A percentile compares a stretch with the other conserved stretches of the same genome.
These are phyloP conservation scores for Rhodosporidiobolus odoratus DNA, from an alignment of 768 basidiomycete genomes.

Conservation along the genomic window DNA sequence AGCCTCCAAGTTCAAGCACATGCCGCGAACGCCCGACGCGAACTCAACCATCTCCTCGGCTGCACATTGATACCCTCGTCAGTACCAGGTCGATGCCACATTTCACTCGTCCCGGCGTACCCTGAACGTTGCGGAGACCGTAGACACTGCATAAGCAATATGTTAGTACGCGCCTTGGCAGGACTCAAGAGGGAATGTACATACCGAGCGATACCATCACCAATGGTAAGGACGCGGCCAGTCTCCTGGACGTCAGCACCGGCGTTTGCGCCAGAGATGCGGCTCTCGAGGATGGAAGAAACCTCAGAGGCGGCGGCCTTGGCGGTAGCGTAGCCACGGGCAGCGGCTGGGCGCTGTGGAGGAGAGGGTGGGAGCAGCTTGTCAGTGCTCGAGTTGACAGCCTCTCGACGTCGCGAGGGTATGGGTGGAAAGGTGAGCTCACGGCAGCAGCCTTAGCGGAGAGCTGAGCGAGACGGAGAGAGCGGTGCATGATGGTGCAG, in stretches of 20 bases:
- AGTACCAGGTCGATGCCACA: too few species aligned
- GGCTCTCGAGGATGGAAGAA: conserved; percentile 96
- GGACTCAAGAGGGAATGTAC: neutral
- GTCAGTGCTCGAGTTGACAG: neutral
- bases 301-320: conserved; percentile 99
- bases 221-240: conserved; percentile 79
- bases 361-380: conserved; percentile 21
- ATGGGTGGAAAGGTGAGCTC: neutral
- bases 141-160: conserved; percentile 65
- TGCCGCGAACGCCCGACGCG: conserved; percentile 98
- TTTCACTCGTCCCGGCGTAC: too few species aligned
- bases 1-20: conserved; percentile 99
- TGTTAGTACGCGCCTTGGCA: neutral
- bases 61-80: too few species aligned
- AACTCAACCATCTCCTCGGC: conserved; percentile 99
- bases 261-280: conserved; percentile 85
- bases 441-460: conserved; percentile 33
- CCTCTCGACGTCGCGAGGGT: neutral
- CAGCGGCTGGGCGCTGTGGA: conserved; percentile 38
- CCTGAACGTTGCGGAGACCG: conserved; percentile 97
- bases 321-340: conserved; percentile 90
- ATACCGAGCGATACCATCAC: conserved; percentile 77
- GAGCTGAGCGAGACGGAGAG: conserved; percentile 32
- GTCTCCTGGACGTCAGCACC: conserved; percentile 98
- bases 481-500: conserved; percentile 29